These are phyloP conservation scores for Ailanthus altissimus DNA, from an alignment of 345 rosid genomes.

Conservation along the genomic window DNA sequence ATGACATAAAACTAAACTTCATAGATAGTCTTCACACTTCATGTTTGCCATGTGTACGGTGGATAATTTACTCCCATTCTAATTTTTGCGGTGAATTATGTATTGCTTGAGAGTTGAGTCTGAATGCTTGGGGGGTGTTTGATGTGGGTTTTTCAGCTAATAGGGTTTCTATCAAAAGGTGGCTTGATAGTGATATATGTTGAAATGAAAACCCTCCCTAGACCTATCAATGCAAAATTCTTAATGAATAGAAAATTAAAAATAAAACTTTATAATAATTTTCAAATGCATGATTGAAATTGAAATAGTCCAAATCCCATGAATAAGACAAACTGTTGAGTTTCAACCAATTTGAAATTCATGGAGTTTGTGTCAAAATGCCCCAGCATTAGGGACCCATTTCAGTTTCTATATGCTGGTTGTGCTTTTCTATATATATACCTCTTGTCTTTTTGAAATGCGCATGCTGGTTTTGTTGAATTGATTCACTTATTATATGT, in stretches of 20 bases:
- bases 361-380: conserved; percentile 23
- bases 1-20: not conserved
- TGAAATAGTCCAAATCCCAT: conserved; percentile 33
- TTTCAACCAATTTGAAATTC: conserved; percentile 34
- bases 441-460: not conserved
- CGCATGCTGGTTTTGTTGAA: conserved; percentile 16
- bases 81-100: not conserved
- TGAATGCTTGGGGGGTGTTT: too few species aligned
- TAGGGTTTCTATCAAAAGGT: conserved; percentile 45
- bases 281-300: conserved; percentile 34
- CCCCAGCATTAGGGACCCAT: conserved; percentile 28
- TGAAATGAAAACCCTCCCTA: conserved; percentile 48
- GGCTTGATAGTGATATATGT: conserved; percentile 48
- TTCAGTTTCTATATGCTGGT: conserved; percentile 7
- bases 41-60: conserved; percentile 14
- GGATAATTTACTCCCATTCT: conserved; percentile 8
- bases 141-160: conserved; percentile 43
- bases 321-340: conserved; percentile 30
- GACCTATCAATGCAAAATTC: conserved; percentile 21
- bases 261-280: too few species aligned
- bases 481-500: not conserved
- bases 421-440: not conserved
- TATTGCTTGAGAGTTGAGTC: conserved; percentile 41
- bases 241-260: conserved; percentile 11
- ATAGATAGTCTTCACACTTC: not conserved